These are phyloP conservation scores for Rhodotorula sp. DNA, from an alignment of 1,284 basidiomycete species.

Conservation along the genomic window DNA sequence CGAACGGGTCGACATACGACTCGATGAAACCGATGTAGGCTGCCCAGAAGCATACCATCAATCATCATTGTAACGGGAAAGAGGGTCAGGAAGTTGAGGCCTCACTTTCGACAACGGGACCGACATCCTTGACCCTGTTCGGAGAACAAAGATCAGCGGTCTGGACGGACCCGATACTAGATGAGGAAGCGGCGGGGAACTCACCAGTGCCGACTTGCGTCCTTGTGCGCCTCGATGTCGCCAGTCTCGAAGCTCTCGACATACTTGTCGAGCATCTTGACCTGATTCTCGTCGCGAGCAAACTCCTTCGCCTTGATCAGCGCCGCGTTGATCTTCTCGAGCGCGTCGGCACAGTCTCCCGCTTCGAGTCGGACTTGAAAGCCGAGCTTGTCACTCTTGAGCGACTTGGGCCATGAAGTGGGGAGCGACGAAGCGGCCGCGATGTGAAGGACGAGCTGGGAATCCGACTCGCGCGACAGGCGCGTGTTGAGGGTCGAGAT, in stretches of 20 bases:
- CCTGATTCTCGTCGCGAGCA: constrained; percentile 69
- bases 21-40: constrained; percentile 14
- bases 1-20: constrained; percentile 64
- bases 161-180: not conserved
- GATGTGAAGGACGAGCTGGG: constrained; percentile 65
- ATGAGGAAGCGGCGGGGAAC: not conserved
- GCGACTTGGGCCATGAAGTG: constrained; percentile 55
- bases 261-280: constrained; percentile 69
- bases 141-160: not conserved
- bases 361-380: constrained; percentile 69
- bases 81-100: constrained; percentile 21
- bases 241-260: constrained; percentile 71
- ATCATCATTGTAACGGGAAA: constrained; percentile 48
- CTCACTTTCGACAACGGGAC: constrained; percentile 74
- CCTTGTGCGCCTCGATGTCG: constrained; percentile 71
- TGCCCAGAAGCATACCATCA: constrained; percentile 4
- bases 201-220: constrained; percentile 67
- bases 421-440: constrained; percentile 60
- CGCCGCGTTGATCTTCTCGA: constrained; percentile 59
- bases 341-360: constrained; percentile 52
- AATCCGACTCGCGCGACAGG: constrained; percentile 59
- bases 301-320: constrained; percentile 59
- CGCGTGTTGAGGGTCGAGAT: constrained; percentile 78
- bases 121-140: constrained; percentile 67
- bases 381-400: constrained; percentile 50